Conservation (phyloP, 2,329 filamentous ascomycete species). For the Aspergillus ibericus region DNA sequence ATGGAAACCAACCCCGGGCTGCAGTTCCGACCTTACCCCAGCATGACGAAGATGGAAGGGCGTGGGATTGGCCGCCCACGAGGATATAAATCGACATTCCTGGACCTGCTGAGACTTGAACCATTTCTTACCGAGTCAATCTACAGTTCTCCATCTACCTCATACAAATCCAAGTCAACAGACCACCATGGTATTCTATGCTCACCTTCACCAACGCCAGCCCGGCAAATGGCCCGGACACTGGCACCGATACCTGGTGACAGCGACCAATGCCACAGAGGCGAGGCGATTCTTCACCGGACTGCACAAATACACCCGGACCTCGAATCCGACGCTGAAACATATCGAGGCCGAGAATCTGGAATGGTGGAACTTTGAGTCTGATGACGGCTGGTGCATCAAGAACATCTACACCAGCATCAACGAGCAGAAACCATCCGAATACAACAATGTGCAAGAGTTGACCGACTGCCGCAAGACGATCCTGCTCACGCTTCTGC, state of each 20-base stretch:
- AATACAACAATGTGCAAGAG: background rate
- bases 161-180: background rate
- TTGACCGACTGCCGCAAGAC: background rate
- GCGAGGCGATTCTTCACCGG: background rate
- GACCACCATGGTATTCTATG: background rate
- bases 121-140: too few species aligned
- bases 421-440: background rate
- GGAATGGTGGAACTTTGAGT: background rate
- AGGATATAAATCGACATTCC: too few species aligned
- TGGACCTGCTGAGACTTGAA: too few species aligned
- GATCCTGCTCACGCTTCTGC: background rate
- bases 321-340: background rate
- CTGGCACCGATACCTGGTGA: background rate
- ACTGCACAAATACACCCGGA: background rate
- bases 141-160: too few species aligned
- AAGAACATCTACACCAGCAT: background rate
- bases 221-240: background rate
- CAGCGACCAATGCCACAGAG: background rate
- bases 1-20: too few species aligned
- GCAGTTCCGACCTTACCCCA: too few species aligned
- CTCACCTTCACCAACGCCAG: background rate
- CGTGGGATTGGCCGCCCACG: too few species aligned
- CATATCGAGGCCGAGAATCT: background rate
- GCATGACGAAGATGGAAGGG: too few species aligned
- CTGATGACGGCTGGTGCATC: background rate